Evolutionary conservation across 768 basidiomycete genomes (phyloP), one percentile per base, ranked within the genome.

Genomic region (Boletus pseudopeckii): DNA sequence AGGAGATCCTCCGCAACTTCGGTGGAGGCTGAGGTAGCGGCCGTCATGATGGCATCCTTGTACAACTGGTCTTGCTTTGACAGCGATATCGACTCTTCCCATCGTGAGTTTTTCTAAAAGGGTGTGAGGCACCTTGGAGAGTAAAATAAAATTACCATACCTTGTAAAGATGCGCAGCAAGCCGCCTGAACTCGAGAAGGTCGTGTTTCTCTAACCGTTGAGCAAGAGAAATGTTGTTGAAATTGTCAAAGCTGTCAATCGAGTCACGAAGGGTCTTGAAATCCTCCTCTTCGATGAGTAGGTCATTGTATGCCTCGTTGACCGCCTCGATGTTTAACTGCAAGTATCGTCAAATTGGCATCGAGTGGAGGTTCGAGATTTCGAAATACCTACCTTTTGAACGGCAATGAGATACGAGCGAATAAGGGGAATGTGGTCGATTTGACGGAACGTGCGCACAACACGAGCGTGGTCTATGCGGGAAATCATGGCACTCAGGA

Each of bases 261-360:
- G 92, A 95, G 71, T 97, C 97, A 9, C 96, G 90, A 8, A 99
- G 82, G 0, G 96, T 98, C 72, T 96, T 93, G 78, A 95, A 92
- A 68, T 99, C 96, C 73, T 99, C 97, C 71, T 99, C 97, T 71
- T 99, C 97, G 55, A 99, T 98, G 40, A 98, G 79, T n/a, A 99
- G 77, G 64, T 93, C 90, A 64, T 98, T 98, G 76, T 97, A 98
- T 8, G 96, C 95, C 60, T 97, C 94, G 65, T 99, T 99, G 65
- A 99, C 92, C 15, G 95, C 92, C 66, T 95, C 92, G 43, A 98
- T 83, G 71, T 99, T 98, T 66, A 96, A 80, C 86, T 96, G 69
- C 22, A 14, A 40, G n/a, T 22, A 38, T 36, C n/a, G n/a, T 63
- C 32, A 59, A 37, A 44, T 45, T 15, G 5, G n/a, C 22, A n/a